Conservation (phyloP, 176 grass and related monocot genomes). For the Bothriochloa decipiens region DNA sequence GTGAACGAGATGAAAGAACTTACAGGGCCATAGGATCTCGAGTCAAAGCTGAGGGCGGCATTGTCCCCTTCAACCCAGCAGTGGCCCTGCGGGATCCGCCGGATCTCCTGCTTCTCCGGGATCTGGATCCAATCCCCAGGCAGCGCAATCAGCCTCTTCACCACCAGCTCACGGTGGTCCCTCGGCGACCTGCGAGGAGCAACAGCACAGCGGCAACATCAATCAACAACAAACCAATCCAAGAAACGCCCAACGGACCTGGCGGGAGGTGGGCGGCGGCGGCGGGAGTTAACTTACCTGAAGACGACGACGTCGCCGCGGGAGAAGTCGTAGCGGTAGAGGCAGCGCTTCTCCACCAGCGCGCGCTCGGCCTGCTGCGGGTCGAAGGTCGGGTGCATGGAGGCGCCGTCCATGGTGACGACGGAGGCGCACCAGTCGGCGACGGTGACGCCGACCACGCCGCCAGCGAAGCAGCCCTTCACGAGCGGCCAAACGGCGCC, state of each 20-base stretch:
- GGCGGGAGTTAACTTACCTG: slow-evolving; percentile 54
- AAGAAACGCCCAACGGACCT: not conserved
- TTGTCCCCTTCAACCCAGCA: slow-evolving; percentile 96
- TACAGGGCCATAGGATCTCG: slow-evolving; percentile 67
- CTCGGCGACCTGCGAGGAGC: slow-evolving; percentile 43
- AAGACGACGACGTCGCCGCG: slow-evolving; percentile 72
- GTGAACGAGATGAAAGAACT: slow-evolving; percentile 18
- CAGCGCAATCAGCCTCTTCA: slow-evolving; percentile 77
- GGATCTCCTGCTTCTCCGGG: slow-evolving; percentile 58
- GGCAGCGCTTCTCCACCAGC: slow-evolving; percentile 50
- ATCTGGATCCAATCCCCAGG: slow-evolving; percentile 81
- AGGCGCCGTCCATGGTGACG: slow-evolving; percentile 51
- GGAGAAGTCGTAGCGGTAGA: slow-evolving; percentile 62
- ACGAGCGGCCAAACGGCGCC: slow-evolving; percentile 15
- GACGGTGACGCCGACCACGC: slow-evolving; percentile 50
- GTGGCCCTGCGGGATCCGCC: slow-evolving; percentile 64
- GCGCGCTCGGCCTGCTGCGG: slow-evolving; percentile 34
- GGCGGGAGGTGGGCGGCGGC: not conserved
- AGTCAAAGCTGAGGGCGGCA: slow-evolving; percentile 57
- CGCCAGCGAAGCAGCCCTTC: slow-evolving; percentile 28
- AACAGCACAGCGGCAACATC: not conserved
- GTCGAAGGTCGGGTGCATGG: slow-evolving; percentile 78
- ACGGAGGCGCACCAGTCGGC: slow-evolving; percentile 56
- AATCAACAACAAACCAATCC: not conserved
- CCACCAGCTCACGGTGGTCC: slow-evolving; percentile 30